Evolutionary conservation across 1,139 yeast genomes (phyloP).

Genomic region (Schizosaccharomyces versatilis): DNA sequence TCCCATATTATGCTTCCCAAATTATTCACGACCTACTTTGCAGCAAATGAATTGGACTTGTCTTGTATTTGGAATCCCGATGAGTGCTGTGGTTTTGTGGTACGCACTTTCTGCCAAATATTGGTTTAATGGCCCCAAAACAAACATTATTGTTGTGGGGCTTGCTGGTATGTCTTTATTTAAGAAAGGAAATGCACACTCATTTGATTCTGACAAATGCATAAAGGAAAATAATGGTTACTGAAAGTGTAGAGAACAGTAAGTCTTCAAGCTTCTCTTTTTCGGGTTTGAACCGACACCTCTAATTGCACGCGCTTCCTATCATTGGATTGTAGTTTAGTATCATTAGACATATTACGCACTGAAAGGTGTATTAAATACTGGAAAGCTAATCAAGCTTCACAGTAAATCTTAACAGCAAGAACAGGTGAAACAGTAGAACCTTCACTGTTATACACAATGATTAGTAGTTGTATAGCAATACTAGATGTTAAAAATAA

Average conservation of each 20-base stretch:
- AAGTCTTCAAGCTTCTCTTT: neutral
- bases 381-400: too few species aligned
- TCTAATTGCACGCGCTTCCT: neutral
- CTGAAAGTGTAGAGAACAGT: neutral
- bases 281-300: neutral
- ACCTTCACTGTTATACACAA: too few species aligned
- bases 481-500: too few species aligned
- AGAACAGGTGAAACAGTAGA: too few species aligned
- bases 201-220: too few species aligned
- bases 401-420: too few species aligned
- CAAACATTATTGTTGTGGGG: conserved; percentile 25
- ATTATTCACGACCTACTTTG: conserved; percentile 26
- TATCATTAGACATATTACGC: too few species aligned
- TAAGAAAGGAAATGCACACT: neutral
- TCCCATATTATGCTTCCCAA: conserved; percentile 48
- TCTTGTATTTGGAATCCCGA: too few species aligned
- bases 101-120: conserved; percentile 36
- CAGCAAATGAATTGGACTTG: too few species aligned
- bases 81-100: conserved; percentile 19
- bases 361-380: too few species aligned
- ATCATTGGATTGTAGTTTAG: neutral
- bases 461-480: too few species aligned
- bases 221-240: neutral
- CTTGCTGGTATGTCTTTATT: neutral
- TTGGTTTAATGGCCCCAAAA: conserved; percentile 47